phyloP scores from a whole-genome alignment of 1,284 basidiomycete species.

The Cryptococcus sp. region DNA sequence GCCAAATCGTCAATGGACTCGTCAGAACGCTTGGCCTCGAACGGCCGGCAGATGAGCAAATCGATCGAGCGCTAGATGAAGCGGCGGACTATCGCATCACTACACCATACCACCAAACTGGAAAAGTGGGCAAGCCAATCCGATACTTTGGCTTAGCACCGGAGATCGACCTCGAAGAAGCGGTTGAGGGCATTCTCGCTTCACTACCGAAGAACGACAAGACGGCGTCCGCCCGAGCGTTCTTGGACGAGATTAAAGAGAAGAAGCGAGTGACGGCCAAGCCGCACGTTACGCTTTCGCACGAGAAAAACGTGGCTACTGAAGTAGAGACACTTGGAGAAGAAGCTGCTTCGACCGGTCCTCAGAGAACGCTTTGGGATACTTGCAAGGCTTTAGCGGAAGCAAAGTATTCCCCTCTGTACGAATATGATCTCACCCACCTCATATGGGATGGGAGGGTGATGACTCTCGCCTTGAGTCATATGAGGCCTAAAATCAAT shows the following conservation, averaged over 20 bases:
- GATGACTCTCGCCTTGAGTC: constrained; percentile 72
- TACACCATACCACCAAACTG: constrained; percentile 37
- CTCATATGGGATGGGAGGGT: constrained; percentile 76
- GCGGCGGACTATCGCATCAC: constrained; percentile 36
- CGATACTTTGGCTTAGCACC: constrained; percentile 77
- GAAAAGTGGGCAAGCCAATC: constrained; percentile 51
- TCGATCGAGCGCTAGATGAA: constrained; percentile 65
- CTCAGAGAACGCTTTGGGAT: constrained; percentile 62
- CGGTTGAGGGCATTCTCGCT: constrained; percentile 54
- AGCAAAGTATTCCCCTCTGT: constrained; percentile 58
- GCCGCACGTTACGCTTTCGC: constrained; percentile 87
- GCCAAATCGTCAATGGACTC: constrained; percentile 64
- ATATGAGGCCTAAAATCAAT: constrained; percentile 57
- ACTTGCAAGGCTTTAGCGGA: constrained; percentile 60
- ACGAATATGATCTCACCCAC: constrained; percentile 64
- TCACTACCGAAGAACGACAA: neutral
- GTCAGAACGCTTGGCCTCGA: constrained; percentile 56
- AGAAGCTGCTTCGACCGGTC: constrained; percentile 21
- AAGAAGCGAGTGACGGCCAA: constrained; percentile 60
- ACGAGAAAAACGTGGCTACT: constrained; percentile 62
- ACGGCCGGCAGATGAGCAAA: constrained; percentile 60
- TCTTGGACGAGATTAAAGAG: constrained; percentile 62
- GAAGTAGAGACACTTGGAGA: constrained; percentile 43
- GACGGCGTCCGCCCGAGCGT: constrained; percentile 40
- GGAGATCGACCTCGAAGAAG: constrained; percentile 64